These are phyloP conservation scores for Taiwanofungus camphoratus DNA, from an alignment of 1,284 basidiomycete genomes.

Conservation along the genomic window DNA sequence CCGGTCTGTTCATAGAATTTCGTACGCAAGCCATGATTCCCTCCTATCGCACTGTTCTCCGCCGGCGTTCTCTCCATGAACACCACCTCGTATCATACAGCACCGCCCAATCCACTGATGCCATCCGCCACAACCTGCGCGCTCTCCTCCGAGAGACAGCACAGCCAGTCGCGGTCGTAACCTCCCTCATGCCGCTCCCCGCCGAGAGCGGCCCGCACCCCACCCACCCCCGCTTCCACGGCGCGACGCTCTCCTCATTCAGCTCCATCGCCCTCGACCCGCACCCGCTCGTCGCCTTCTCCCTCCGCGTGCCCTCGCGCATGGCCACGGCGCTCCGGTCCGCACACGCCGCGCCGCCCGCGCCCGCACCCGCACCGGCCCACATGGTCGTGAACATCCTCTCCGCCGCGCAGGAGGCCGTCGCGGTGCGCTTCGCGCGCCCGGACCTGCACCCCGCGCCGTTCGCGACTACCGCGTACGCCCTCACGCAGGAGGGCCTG, in stretches of 20 bases:
- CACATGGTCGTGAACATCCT: conserved; percentile 67
- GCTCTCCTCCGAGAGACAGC: conserved; percentile 35
- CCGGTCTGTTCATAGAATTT: too few relatives aligned
- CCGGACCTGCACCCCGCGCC: conserved; percentile 58
- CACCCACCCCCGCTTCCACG: conserved; percentile 49
- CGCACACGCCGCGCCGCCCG: conserved; percentile 21
- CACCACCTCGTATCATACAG: background rate
- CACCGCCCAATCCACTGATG: background rate
- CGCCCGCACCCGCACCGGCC: conserved; percentile 17
- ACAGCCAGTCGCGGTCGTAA: conserved; percentile 37
- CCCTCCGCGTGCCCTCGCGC: conserved; percentile 82
- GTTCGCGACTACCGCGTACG: conserved; percentile 38
- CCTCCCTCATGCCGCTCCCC: conserved; percentile 29
- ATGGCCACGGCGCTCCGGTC: conserved; percentile 62
- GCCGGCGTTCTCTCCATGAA: too few relatives aligned
- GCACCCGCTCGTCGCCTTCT: conserved; percentile 81
- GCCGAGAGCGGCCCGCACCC: background rate
- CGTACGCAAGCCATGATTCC: too few relatives aligned
- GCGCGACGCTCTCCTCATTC: conserved; percentile 89
- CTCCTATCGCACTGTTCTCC: too few relatives aligned
- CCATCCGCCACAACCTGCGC: conserved; percentile 26
- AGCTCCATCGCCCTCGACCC: conserved; percentile 88
- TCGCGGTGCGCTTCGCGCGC: conserved; percentile 57
- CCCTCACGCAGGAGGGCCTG: conserved; percentile 45
- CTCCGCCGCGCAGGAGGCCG: conserved; percentile 48